Base-by-base conservation (phyloP, 495 filamentous ascomycete species). In the Immersiella caudata region DNA sequence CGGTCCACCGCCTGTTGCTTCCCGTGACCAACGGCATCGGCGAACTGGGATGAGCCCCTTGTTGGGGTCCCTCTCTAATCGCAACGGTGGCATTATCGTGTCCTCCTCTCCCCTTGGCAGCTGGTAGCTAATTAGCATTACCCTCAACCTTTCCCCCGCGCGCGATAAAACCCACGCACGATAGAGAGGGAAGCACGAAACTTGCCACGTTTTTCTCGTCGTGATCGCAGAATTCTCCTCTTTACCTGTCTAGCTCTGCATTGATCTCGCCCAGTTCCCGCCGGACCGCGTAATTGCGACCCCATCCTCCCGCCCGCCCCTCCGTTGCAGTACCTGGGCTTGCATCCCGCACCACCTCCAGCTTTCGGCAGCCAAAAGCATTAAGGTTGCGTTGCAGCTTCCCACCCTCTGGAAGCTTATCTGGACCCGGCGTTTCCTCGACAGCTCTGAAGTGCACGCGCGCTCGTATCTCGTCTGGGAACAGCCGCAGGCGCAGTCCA, bases 41-140 rank as follows among this genome's bases (percentile, higher is more conserved):
- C 52, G 20, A 22, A 55, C 52, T 26, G 24, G 52, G 52, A 55
- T 55, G n/a, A 5, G 52, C 52, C 20, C 21, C 52, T 22, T 22
- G 20, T 26, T 55, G 20, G 20, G 52, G 3, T 6, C 20, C 8
- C 29, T n/a, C 50, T 54, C 52, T 55, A 55, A 55, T 55, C 52
- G 52, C 52, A 55, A 55, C 20, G 52, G 52, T 55, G 52, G 52
- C 52, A 55, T 55, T 55, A 55, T 55, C 52, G 52, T 55, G 24
- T 24, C 52, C 52, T 55, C 52, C 20, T 55, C 52, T 55, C 16
- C 52, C 20, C 20, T 55, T 55, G 40, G 40, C 40, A 46, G 40
- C 40, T 46, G 40, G 40, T 18, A 46, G 40, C 40, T 46, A 46
- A 46, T 46, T 46, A 46, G 11, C 40, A 46, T 46, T 46, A 46